Base-by-base conservation (phyloP, 768 basidiomycete genomes). In the Heimioporus sp. region DNA sequence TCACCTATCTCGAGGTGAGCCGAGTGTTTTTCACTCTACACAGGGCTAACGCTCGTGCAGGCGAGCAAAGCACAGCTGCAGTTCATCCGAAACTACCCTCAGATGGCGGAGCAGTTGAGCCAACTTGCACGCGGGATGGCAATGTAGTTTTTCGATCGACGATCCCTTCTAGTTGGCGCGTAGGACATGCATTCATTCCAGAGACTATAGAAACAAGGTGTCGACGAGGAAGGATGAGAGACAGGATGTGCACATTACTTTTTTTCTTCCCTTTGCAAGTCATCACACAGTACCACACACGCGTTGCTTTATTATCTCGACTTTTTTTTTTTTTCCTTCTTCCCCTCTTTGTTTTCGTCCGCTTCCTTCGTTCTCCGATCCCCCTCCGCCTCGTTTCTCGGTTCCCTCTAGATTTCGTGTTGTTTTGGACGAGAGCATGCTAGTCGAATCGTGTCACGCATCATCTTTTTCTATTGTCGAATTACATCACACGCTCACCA, bases 41-140 rank as follows among this genome's bases (percentile, higher is more conserved):
- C 32, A 5, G 20, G 8, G 21, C 24, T 35, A 19, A 55, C 10
- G 2, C 31, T 24, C n/a, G n/a, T 59, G 1, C 67, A 93, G 84
- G 93, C 94, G 11, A 87, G 90, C 40, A 75, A 77, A 51, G 81
- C 92, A 8, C 95, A 97, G 68, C 72, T 88, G 49, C 80, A 91
- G 60, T 97, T 97, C 71, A 75, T 87, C 66, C 76, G 82, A 65
- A 85, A 82, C 59, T 97, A 92, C 64, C 94, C 94, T 1, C 80
- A 86, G 49, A 83, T 87, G 81, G 90, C 87, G n/a, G 76, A 74
- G n/a, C 79, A 87, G 69, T 69, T 90, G 38, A 73, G 67, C 20
- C 74, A 71, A 58, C 75, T 80, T 46, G 80, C 80, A 21, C 64
- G 65, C 17, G 57, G 58, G 43, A 73, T 76, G 73, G 24, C 24